Evolutionary conservation across 352 stramenopile species (phyloP).

Genomic region (Phytophthora cactorum): DNA sequence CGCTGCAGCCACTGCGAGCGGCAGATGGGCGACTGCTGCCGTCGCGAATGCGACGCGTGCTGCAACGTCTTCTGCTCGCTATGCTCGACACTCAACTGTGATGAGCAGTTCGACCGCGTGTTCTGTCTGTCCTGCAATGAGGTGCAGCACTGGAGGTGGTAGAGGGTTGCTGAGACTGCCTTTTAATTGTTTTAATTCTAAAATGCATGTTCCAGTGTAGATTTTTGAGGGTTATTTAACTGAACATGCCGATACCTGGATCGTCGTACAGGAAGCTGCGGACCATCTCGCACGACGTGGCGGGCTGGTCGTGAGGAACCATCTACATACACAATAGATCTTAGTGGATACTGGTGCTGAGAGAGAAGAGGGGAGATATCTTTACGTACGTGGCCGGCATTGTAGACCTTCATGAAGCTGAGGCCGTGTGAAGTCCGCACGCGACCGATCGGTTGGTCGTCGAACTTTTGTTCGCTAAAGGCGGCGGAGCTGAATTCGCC

Average conservation of each 20-base stretch:
- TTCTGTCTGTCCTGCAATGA: conserved; percentile 82
- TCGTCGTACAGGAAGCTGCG: conserved; percentile 48
- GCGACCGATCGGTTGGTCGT: conserved; percentile 40
- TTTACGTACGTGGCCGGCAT: conserved; percentile 74
- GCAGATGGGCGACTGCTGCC: conserved; percentile 64
- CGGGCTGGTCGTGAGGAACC: conserved; percentile 78
- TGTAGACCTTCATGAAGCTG: conserved; percentile 70
- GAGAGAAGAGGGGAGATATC: background rate
- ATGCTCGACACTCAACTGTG: conserved; percentile 88
- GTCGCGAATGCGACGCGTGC: conserved; percentile 65
- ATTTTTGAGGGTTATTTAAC: too few species aligned
- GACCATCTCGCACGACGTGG: conserved; percentile 51
- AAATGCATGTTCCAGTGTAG: too few species aligned
- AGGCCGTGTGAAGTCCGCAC: conserved; percentile 57
- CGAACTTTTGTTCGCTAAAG: conserved; percentile 23
- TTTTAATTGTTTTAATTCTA: conserved; percentile 39
- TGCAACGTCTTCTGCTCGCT: conserved; percentile 65
- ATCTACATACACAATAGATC: conserved; percentile 48
- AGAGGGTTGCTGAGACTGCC: background rate
- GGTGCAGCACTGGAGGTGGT: too few species aligned
- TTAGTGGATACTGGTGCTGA: conserved; percentile 1
- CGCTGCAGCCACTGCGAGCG: conserved; percentile 73
- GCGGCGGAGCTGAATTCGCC: conserved; percentile 34
- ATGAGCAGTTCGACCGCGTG: conserved; percentile 79
- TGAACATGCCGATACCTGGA: conserved; percentile 40